Evolutionary conservation across 345 rosid species (phyloP).

Genomic region (Mangifera indica): DNA sequence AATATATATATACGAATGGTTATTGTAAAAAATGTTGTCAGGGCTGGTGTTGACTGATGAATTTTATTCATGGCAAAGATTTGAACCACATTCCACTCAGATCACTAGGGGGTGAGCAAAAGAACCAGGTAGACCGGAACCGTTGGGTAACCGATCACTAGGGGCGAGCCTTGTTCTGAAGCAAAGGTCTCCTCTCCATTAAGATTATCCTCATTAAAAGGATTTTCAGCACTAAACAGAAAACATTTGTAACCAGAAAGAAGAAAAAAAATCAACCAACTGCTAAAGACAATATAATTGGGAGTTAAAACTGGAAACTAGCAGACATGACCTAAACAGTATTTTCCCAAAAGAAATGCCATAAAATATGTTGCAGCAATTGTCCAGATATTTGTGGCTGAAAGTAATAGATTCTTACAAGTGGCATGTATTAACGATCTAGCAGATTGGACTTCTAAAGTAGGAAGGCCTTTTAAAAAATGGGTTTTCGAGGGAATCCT

Average conservation of each 20-base stretch:
- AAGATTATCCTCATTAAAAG: slow-evolving; percentile 32
- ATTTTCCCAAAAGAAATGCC: neutral
- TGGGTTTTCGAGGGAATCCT: neutral
- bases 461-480: neutral
- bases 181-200: slow-evolving; percentile 37
- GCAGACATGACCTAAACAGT: slow-evolving; percentile 3
- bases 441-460: neutral
- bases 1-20: too few species aligned
- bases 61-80: too few species aligned
- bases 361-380: neutral
- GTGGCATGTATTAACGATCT: neutral
- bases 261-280: slow-evolving; percentile 11
- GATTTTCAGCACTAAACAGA: slow-evolving; percentile 38
- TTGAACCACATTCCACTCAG: too few species aligned
- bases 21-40: too few species aligned
- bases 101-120: too few species aligned
- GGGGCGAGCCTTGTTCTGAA: slow-evolving; percentile 40
- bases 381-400: neutral
- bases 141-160: too few species aligned
- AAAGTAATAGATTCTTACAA: neutral
- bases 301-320: neutral
- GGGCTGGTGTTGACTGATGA: too few species aligned
- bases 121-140: too few species aligned
- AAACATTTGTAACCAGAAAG: neutral
- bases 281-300: neutral